phyloP scores from a whole-genome alignment of 306 rosid species.

The Begonia peltatifolia region DNA sequence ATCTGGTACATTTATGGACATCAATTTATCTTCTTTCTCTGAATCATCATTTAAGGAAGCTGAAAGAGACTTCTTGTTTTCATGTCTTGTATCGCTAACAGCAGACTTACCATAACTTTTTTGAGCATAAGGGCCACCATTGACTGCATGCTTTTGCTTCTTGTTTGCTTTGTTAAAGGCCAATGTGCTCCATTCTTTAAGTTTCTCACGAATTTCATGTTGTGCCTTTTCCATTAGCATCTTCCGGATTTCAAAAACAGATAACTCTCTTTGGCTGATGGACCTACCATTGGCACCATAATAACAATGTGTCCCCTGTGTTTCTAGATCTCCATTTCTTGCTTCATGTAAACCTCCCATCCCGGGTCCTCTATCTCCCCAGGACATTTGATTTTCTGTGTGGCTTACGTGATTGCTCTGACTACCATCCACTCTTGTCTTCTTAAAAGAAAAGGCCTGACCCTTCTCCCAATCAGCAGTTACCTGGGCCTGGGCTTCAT shows the following conservation, averaged over 20 bases:
- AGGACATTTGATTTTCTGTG: conserved; percentile 32
- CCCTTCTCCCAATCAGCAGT: conserved; percentile 54
- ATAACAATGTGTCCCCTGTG: conserved; percentile 19
- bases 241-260: conserved; percentile 35
- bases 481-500: conserved; percentile 22
- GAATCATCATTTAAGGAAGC: conserved; percentile 19
- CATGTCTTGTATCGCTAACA: conserved; percentile 12
- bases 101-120: conserved; percentile 12
- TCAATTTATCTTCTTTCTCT: conserved; percentile 17
- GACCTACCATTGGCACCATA: conserved; percentile 27
- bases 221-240: conserved; percentile 56
- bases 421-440: conserved; percentile 36
- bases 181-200: conserved; percentile 43
- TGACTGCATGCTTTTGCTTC: conserved; percentile 32
- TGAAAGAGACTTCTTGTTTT: conserved; percentile 17
- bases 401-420: conserved; percentile 35
- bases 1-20: conserved; percentile 75
- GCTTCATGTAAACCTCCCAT: too few relatives aligned
- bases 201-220: conserved; percentile 40
- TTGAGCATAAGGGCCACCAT: conserved; percentile 15
- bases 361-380: conserved; percentile 32
- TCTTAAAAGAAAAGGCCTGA: conserved; percentile 39
- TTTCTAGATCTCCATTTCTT: too few relatives aligned
- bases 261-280: conserved; percentile 46
- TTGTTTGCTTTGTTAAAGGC: conserved; percentile 28